Evolutionary conservation across 78 protist genomes (phyloP), one percentile per base, ranked within the genome.

Genomic region (Acrasis kona): DNA sequence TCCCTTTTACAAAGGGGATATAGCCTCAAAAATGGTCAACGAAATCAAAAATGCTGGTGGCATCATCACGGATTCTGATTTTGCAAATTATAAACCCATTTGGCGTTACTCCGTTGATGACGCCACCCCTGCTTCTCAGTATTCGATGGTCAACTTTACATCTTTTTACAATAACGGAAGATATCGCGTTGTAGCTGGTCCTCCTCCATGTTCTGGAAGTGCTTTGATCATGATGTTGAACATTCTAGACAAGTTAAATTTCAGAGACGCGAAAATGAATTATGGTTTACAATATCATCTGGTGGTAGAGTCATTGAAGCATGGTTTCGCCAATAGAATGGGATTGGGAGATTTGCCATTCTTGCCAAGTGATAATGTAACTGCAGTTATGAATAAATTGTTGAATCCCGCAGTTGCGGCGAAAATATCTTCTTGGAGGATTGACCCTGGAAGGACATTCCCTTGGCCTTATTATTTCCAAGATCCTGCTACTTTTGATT

Each of bases 401-500:
- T 2, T 37, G 74, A 28, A 27, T n/a, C 29, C 2, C 35, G 6
- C 7, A 1, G 65, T 9, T 19, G 1, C 30, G 31, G 81, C 74
- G 10, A 27, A 10, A 2, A 5, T 58, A 28, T 5, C 39, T 1
- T 57, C 64, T 4, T 6, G 2, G 30, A 30, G 1, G 37, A 68
- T 77, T n/a, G 6, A 2, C 19, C 32, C 5, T 19, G 3, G 19
- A n/a, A 19, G 1, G 35, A 77, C 81, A 37, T 34, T 19, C 30
- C 29, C 4, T n/a, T n/a, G n/a, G 9, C 61, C 72, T 6, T 36
- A 32, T 58, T 78, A 78, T 39, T 78, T 70, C 65, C 40, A 39
- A 27, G 57, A 38, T 9, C 32, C 19, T 12, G 71, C 19, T 29
- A 12, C 12, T 12, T 67, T 37, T 41, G 30, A n/a, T n/a, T n/a